A percentile compares a stretch with the other conserved stretches of the same genome.
phyloP scores from a whole-genome alignment of 331 rosid genomes.

The Telfairia occidentalis region DNA sequence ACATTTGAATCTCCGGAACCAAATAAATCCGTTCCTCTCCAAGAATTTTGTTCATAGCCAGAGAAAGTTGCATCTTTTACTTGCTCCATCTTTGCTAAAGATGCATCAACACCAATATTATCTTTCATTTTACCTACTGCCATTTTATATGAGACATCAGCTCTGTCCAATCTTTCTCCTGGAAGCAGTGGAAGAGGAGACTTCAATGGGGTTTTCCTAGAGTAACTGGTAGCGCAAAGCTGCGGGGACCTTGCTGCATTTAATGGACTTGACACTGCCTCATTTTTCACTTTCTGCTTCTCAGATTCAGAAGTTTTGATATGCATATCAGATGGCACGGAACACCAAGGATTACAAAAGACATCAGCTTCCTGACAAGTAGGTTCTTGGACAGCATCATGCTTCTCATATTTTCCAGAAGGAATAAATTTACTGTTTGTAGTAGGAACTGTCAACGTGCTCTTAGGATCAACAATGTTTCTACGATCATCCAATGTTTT shows the following conservation, averaged over 20 bases:
- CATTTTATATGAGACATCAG: conserved; percentile 19
- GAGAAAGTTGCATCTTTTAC: conserved; percentile 20
- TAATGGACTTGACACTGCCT: conserved; percentile 28
- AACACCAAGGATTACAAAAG: conserved; percentile 13
- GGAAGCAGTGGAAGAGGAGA: conserved; percentile 28
- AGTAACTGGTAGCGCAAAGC: conserved; percentile 18
- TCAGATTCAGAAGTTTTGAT: conserved; percentile 18
- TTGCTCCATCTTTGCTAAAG: conserved; percentile 20
- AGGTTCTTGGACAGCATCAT: conserved; percentile 17
- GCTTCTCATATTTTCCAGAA: conserved; percentile 16
- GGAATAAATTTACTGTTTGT: conserved; percentile 21
- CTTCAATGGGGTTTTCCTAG: conserved; percentile 31
- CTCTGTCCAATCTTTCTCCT: conserved; percentile 26
- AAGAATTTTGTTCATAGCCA: conserved; percentile 24
- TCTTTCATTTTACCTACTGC: conserved; percentile 19
- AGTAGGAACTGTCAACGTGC: conserved; percentile 8
- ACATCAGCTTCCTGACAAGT: conserved; percentile 22
- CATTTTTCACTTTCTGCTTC: conserved; percentile 21
- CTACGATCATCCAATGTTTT: conserved; percentile 23
- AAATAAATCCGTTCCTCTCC: conserved; percentile 18
- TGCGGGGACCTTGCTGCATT: conserved; percentile 25
- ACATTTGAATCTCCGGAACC: conserved; percentile 22
- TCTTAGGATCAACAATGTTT: conserved; percentile 16
- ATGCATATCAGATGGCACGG: conserved; percentile 17
- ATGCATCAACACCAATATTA: conserved; percentile 21